Base-by-base conservation (phyloP, 306 rosid species). In the Glycine soja region DNA sequence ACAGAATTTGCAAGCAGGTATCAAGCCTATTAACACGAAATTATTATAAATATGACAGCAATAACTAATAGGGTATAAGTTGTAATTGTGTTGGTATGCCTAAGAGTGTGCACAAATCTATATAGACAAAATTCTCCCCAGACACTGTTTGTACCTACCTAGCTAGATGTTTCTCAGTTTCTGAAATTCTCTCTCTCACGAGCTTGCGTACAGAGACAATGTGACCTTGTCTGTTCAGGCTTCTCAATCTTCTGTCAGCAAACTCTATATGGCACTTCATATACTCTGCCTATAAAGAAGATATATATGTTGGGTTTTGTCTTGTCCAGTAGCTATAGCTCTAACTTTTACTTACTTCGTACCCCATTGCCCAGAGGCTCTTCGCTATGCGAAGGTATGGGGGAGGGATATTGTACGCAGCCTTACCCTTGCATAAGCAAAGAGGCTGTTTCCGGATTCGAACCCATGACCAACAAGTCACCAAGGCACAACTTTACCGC, bases 141-240 rank as follows among this genome's bases (percentile, higher is more conserved):
- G 42, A 71, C 7, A 50, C 61, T 24, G 14, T 71, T 43, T 43
- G 64, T 40, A 38, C 34, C 48, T 81, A 81, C 63, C 34, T 74
- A 75, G 70, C 76, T 74, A 75, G 75, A 75, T 81, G 80, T 24
- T 73, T 24, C 30, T 24, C 30, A 24, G 30, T 24, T 24, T 64
- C 75, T 19, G 70, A 73, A 43, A 36, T 51, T 78, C 76, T 78
- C 75, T 72, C 80, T 75, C 76, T 68, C 81, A 81, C 84, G 75
- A 81, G 85, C 76, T 16, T 81, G 72, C 46, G 64, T 59, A 24
- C 30, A 24, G 30, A 24, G 30, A 24, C 30, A 24, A 1, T 54
- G 45, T 54, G 64, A 59, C n/a, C 24, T 69, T 81, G 47, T 81
- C 80, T 81, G 59, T 24, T 81, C 76, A 65, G 51, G 76, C 76